phyloP scores from a whole-genome alignment of 805 yeast genomes.

The Saccharomycopsis lassenensis region DNA sequence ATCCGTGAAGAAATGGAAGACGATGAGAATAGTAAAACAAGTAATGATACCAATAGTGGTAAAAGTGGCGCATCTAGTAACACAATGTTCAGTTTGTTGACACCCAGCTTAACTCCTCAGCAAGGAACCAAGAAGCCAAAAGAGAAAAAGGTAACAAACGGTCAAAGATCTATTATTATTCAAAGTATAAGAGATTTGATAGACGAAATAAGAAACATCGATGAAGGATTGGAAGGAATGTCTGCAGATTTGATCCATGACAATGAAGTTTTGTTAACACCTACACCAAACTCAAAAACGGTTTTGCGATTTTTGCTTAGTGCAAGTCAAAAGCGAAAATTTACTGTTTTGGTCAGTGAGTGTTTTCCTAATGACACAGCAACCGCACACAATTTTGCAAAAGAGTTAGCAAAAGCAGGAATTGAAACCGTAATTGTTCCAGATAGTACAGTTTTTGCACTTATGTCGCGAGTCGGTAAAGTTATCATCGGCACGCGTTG shows the following conservation, averaged over 20 bases:
- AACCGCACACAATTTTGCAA: slow-evolving; percentile 69
- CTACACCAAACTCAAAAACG: slow-evolving; percentile 90
- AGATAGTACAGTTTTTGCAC: slow-evolving; percentile 85
- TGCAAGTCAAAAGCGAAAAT: slow-evolving; percentile 82
- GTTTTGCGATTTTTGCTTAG: slow-evolving; percentile 77
- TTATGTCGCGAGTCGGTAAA: slow-evolving; percentile 95
- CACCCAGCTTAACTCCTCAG: slow-evolving; percentile 24
- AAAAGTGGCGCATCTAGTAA: slow-evolving; percentile 19
- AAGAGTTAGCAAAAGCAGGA: slow-evolving; percentile 68
- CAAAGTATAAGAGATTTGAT: slow-evolving; percentile 88
- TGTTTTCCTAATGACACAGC: slow-evolving; percentile 81
- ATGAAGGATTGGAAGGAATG: slow-evolving; percentile 85
- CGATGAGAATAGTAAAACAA: slow-evolving; percentile 17
- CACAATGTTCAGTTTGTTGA: slow-evolving; percentile 77
- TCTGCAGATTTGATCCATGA: slow-evolving; percentile 92
- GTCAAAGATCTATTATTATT: slow-evolving; percentile 73
- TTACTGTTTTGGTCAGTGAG: slow-evolving; percentile 87
- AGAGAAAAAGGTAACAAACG: slow-evolving; percentile 26
- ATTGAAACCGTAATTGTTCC: slow-evolving; percentile 88
- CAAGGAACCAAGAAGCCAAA: slow-evolving; percentile 19
- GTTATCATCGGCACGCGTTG: slow-evolving; percentile 88
- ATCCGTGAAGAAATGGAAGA: slow-evolving; percentile 79
- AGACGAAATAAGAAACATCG: slow-evolving; percentile 82
- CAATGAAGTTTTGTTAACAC: slow-evolving; percentile 72
- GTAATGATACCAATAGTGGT: background rate